Evolutionary conservation across 2,329 filamentous ascomycete genomes (phyloP).

Genomic region (Claviceps quebecensis): DNA sequence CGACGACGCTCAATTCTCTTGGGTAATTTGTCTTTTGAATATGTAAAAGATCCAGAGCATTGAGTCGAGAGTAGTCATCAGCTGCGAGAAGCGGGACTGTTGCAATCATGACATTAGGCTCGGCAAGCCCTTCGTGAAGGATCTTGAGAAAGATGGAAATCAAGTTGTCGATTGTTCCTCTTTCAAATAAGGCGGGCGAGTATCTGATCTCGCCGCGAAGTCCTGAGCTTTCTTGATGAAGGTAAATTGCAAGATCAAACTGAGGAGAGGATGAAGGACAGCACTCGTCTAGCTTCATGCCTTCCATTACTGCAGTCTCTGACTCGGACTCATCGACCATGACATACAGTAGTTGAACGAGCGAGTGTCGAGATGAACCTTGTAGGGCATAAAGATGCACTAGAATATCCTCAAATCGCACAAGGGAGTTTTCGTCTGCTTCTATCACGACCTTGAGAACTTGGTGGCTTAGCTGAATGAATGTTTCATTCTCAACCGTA

Average conservation of each 20-base stretch:
- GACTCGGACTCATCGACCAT: background rate
- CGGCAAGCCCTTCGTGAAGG: background rate
- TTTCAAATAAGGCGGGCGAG: background rate
- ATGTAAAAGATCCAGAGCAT: background rate
- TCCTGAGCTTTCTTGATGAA: background rate
- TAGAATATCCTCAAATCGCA: background rate
- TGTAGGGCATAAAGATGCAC: no score
- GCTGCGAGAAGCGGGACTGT: background rate
- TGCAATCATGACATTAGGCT: background rate
- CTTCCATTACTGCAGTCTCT: background rate
- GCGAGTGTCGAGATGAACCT: background rate
- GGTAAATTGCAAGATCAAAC: constrained; percentile 1
- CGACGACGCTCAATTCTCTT: background rate
- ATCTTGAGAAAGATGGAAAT: background rate
- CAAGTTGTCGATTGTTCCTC: background rate
- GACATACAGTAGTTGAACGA: background rate
- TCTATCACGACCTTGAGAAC: background rate
- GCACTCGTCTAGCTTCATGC: background rate
- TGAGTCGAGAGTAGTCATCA: background rate
- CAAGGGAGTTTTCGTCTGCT: background rate
- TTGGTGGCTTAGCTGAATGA: constrained; percentile 8
- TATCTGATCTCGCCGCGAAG: background rate
- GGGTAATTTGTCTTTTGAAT: background rate
- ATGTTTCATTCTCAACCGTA: background rate
- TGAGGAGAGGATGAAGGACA: background rate